Evolutionary conservation across 2,329 filamentous ascomycete genomes (phyloP).

Genomic region (Scedosporium minutisporum): DNA sequence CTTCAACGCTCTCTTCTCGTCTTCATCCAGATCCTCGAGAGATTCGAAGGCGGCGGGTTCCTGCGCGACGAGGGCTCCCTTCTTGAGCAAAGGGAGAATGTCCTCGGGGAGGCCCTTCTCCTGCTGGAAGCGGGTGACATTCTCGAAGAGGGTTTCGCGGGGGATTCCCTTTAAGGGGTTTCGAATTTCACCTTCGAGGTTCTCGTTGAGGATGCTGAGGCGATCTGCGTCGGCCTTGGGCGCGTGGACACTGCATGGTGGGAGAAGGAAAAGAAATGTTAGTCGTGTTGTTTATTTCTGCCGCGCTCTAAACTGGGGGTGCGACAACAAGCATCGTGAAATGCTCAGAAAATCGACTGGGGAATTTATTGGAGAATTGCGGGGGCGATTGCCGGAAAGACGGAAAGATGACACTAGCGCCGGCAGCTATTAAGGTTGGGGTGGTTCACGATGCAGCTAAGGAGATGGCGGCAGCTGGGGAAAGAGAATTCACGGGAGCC

Average conservation of each 20-base stretch:
- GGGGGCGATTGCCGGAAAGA: not conserved
- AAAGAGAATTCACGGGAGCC: not conserved
- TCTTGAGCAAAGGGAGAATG: slow-evolving; percentile 26
- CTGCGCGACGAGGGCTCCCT: slow-evolving; percentile 20
- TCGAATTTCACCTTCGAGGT: slow-evolving; percentile 20
- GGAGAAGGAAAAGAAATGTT: not conserved
- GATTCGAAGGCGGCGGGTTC: slow-evolving; percentile 36
- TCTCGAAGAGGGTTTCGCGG: slow-evolving; percentile 37
- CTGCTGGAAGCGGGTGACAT: slow-evolving; percentile 44
- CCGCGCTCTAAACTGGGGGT: not conserved
- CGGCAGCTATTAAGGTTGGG: not conserved
- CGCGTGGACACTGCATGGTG: not conserved
- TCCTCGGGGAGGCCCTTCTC: slow-evolving; percentile 35
- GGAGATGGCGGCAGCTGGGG: not conserved
- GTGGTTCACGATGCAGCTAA: not conserved
- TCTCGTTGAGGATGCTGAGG: slow-evolving; percentile 10
- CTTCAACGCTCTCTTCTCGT: slow-evolving; percentile 29
- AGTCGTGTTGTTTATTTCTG: not conserved
- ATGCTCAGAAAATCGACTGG: not conserved
- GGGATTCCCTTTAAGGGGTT: slow-evolving; percentile 44
- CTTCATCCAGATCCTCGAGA: slow-evolving; percentile 33
- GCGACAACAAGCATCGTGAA: not conserved
- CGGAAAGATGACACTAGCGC: not conserved
- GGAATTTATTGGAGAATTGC: not conserved
- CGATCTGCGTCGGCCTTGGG: not conserved